Evolutionary conservation across 257 asterid genomes (phyloP).

Genomic region (Penstemon eatonii): DNA sequence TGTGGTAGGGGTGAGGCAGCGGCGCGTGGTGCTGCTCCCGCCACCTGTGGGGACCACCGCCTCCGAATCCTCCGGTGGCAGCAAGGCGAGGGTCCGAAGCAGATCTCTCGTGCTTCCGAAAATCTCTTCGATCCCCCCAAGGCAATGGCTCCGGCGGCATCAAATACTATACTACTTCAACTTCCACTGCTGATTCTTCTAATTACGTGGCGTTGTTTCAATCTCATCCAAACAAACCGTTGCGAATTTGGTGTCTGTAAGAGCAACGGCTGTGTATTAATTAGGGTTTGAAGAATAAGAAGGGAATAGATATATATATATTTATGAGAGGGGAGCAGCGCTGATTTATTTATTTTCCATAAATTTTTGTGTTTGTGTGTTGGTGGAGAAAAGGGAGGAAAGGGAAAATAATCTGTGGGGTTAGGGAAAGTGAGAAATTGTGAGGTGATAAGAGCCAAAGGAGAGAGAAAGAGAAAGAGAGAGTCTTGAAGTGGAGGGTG

Average conservation of each 20-base stretch:
- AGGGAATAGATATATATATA: background rate
- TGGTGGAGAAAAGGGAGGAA: background rate
- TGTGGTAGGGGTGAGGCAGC: constrained; percentile 46
- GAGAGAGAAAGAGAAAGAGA: constrained; percentile 5
- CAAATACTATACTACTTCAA: constrained; percentile 36
- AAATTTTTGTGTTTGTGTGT: background rate
- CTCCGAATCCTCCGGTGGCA: constrained; percentile 51
- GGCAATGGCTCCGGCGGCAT: constrained; percentile 96
- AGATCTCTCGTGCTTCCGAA: constrained; percentile 86
- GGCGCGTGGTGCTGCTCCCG: constrained; percentile 60
- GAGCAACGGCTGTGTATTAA: constrained; percentile 22
- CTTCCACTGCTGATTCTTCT: constrained; percentile 30
- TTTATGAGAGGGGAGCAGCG: too few relatives aligned
- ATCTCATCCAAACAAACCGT: constrained; percentile 53
- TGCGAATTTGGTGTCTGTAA: background rate
- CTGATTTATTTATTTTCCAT: background rate
- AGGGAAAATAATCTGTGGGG: constrained; percentile 30
- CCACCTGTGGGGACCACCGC: constrained; percentile 68
- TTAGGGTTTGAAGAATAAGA: constrained; percentile 26
- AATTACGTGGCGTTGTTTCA: constrained; percentile 34
- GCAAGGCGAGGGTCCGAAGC: constrained; percentile 51
- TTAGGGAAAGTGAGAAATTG: constrained; percentile 17
- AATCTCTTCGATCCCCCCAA: constrained; percentile 99
- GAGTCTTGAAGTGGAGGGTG: background rate
- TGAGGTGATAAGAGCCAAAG: constrained; percentile 32